Evolutionary conservation across 1,284 basidiomycete genomes (phyloP).

Genomic region (Athelia psychrophila): DNA sequence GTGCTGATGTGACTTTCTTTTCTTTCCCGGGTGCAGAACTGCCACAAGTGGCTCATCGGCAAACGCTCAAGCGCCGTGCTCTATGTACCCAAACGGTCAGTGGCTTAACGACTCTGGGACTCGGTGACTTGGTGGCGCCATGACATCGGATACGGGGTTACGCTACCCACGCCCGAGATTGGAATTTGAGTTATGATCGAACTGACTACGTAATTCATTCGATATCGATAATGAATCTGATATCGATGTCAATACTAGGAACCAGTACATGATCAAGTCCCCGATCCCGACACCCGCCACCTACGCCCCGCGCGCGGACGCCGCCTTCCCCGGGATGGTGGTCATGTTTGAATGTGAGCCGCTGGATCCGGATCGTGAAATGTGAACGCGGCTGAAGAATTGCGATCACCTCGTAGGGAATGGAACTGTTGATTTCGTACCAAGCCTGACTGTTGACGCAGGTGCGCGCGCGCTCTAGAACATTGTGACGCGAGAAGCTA

Average conservation of each 20-base stretch:
- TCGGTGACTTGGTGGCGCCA: no score
- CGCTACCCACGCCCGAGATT: no score
- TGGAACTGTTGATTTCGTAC: constrained; percentile 61
- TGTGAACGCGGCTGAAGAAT: no score
- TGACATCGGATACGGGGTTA: no score
- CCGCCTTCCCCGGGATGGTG: constrained; percentile 40
- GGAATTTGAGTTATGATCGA: no score
- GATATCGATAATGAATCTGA: no score
- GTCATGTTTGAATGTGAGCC: constrained; percentile 57
- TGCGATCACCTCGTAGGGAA: constrained; percentile 49
- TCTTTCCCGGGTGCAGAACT: constrained; percentile 51
- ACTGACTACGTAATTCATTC: no score
- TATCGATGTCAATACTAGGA: constrained; percentile 36
- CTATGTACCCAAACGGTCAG: constrained; percentile 75
- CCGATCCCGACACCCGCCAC: constrained; percentile 70
- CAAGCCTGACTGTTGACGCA: constrained; percentile 50
- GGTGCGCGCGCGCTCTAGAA: constrained; percentile 38
- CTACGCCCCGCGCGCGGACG: constrained; percentile 44
- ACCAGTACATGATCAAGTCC: constrained; percentile 75
- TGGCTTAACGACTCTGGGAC: neutral
- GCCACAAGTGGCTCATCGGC: constrained; percentile 82
- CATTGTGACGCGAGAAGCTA: no score
- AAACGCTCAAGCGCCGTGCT: constrained; percentile 73
- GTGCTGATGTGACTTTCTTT: no score
- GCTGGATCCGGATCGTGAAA: neutral